These are phyloP conservation scores for Tricholoma sp. DNA, from an alignment of 768 basidiomycete species.

Conservation along the genomic window DNA sequence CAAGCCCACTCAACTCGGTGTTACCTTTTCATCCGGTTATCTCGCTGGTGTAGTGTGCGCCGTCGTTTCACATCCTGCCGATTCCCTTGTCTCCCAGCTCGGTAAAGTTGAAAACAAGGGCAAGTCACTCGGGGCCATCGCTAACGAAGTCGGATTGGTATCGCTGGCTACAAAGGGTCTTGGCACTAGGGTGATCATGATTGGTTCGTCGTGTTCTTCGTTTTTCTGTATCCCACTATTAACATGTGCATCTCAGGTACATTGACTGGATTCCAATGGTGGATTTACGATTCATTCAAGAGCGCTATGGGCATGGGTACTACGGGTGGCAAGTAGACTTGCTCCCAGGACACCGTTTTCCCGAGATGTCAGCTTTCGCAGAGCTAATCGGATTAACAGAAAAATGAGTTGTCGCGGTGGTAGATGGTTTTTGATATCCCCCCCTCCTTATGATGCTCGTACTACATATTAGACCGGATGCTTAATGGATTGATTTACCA, in stretches of 20 bases:
- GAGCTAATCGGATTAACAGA: background rate
- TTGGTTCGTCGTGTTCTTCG: slow-evolving; percentile 42
- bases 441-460: background rate
- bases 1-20: slow-evolving; percentile 80
- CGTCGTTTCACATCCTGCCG: slow-evolving; percentile 94
- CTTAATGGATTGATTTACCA: too few relatives aligned
- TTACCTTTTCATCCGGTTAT: slow-evolving; percentile 90
- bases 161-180: slow-evolving; percentile 80
- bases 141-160: slow-evolving; percentile 61
- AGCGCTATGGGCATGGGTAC: slow-evolving; percentile 79
- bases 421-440: background rate
- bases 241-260: slow-evolving; percentile 22
- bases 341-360: background rate
- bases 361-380: slow-evolving; percentile 5
- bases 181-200: slow-evolving; percentile 84
- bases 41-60: slow-evolving; percentile 96
- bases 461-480: background rate
- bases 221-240: slow-evolving; percentile 9
- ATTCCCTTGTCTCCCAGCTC: slow-evolving; percentile 89
- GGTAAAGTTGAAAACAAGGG: slow-evolving; percentile 86
- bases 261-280: slow-evolving; percentile 83
- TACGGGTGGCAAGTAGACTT: slow-evolving; percentile 77
- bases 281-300: slow-evolving; percentile 92
- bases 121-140: slow-evolving; percentile 68
- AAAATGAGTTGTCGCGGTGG: background rate